Conservation (phyloP, 768 basidiomycete genomes). For the Calvatia gigantea region DNA sequence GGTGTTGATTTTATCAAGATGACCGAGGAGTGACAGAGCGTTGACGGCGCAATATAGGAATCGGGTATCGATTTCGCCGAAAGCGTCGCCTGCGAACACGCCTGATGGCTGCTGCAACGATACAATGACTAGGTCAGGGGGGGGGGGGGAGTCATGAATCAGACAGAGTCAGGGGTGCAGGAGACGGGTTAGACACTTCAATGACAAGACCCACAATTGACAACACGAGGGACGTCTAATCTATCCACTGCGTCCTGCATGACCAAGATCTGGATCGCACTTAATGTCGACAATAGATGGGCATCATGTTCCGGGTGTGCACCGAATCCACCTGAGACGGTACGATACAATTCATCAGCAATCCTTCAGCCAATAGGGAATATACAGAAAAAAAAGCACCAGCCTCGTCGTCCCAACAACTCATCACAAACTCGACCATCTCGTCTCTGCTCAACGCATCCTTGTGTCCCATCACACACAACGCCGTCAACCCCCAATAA, state of each 20-base stretch:
- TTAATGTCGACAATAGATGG: slow-evolving; percentile 81
- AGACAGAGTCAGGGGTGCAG: background rate
- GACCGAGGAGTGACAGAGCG: slow-evolving; percentile 77
- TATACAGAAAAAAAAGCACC: slow-evolving; percentile 38
- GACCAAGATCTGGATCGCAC: slow-evolving; percentile 87
- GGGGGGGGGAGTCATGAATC: background rate
- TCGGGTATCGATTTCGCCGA: slow-evolving; percentile 91
- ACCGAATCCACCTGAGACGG: slow-evolving; percentile 75
- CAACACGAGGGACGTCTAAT: slow-evolving; percentile 66
- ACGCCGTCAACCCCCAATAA: slow-evolving; percentile 93
- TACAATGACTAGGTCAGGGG: slow-evolving; percentile 80
- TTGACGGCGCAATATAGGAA: slow-evolving; percentile 88
- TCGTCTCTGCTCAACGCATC: slow-evolving; percentile 82
- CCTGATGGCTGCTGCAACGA: slow-evolving; percentile 85
- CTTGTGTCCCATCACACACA: slow-evolving; percentile 73
- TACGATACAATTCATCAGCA: background rate
- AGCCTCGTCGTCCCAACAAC: slow-evolving; percentile 92
- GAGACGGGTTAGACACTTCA: background rate
- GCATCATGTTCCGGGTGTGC: slow-evolving; percentile 93
- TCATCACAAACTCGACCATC: slow-evolving; percentile 86
- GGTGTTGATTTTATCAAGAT: slow-evolving; percentile 63
- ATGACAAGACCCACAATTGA: slow-evolving; percentile 55
- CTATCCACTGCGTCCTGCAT: slow-evolving; percentile 80
- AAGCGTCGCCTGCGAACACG: slow-evolving; percentile 84
- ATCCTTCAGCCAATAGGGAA: background rate